Percentiles rank a stretch among this genome's conserved stretches.
phyloP scores from a whole-genome alignment of 1,284 basidiomycete genomes.

The Malassezia yamatoensis region DNA sequence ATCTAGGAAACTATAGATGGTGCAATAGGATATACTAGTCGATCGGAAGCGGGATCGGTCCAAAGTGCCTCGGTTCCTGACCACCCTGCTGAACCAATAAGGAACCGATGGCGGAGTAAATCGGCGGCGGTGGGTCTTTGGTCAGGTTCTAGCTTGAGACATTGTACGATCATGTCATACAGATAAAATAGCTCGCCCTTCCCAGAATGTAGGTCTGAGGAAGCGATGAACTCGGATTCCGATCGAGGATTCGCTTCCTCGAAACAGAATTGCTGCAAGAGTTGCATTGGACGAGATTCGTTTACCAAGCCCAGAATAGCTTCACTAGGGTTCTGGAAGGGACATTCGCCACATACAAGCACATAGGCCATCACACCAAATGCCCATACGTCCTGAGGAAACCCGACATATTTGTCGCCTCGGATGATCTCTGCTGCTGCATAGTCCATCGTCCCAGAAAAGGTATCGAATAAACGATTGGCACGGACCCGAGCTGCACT shows the following conservation, averaged over 20 bases:
- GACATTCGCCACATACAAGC: conserved; percentile 85
- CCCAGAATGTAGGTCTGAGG: conserved; percentile 46
- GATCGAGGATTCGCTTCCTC: not conserved
- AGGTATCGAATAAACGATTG: conserved; percentile 88
- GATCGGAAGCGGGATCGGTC: not conserved
- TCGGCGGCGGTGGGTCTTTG: conserved; percentile 64
- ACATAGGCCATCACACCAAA: conserved; percentile 96
- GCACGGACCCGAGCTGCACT: conserved; percentile 59
- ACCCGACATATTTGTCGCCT: conserved; percentile 85
- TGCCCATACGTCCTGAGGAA: conserved; percentile 97
- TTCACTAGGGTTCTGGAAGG: conserved; percentile 55
- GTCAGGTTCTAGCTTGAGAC: conserved; percentile 59
- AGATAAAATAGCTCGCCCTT: conserved; percentile 72
- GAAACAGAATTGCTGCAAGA: conserved; percentile 26
- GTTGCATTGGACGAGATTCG: conserved; percentile 34
- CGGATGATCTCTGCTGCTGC: conserved; percentile 92
- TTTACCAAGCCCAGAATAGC: conserved; percentile 33
- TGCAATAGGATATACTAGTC: not conserved
- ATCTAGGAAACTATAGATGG: too few relatives aligned
- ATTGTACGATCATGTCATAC: conserved; percentile 65
- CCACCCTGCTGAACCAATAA: conserved; percentile 57
- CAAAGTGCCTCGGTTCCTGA: conserved; percentile 20
- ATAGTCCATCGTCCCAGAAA: conserved; percentile 74
- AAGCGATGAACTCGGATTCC: too few relatives aligned
- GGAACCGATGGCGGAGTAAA: conserved; percentile 66